A percentile compares a stretch with the other conserved stretches of the same genome.
Conservation (phyloP, 2,329 filamentous ascomycete species). For the Apiospora arundinis region DNA sequence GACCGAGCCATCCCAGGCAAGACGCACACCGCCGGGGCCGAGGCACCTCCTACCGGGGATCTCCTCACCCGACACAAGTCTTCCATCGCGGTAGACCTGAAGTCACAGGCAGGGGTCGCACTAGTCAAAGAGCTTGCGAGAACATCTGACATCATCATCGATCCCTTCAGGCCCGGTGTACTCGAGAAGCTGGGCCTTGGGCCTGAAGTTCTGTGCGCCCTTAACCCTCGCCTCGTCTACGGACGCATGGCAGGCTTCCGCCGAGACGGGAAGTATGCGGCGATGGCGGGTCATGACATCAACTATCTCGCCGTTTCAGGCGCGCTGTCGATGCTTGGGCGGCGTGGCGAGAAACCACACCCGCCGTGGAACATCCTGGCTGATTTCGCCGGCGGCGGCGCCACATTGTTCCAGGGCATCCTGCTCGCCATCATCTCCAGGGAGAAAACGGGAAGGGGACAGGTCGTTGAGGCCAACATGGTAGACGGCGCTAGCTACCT, state of each 20-base stretch:
- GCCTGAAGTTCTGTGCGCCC: conserved; percentile 68
- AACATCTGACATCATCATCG: conserved; percentile 80
- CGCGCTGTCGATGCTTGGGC: conserved; percentile 77
- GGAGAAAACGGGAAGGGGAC: conserved; percentile 69
- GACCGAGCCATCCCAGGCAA: conserved; percentile 66
- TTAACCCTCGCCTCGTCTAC: conserved; percentile 80
- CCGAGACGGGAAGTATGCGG: conserved; percentile 81
- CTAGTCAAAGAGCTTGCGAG: conserved; percentile 71
- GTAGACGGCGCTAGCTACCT: conserved; percentile 87
- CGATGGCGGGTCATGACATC: conserved; percentile 95
- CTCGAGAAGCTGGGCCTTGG: conserved; percentile 83
- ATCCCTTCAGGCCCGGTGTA: conserved; percentile 91
- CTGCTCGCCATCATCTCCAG: conserved; percentile 78
- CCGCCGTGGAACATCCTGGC: conserved; percentile 85
- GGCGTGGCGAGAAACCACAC: conserved; percentile 71
- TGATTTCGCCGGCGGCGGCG: conserved; percentile 91
- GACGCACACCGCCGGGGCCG: conserved; percentile 45
- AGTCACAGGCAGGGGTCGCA: conserved; percentile 65
- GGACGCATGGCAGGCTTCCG: conserved; percentile 90
- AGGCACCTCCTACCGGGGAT: conserved; percentile 62
- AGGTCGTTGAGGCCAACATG: conserved; percentile 98
- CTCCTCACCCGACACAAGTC: conserved; percentile 80
- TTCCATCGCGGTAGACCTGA: conserved; percentile 82
- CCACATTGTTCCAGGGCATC: conserved; percentile 81
- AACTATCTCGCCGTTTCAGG: conserved; percentile 94